These are phyloP conservation scores for Astraeus odoratus DNA, from an alignment of 768 basidiomycete genomes.

Conservation along the genomic window DNA sequence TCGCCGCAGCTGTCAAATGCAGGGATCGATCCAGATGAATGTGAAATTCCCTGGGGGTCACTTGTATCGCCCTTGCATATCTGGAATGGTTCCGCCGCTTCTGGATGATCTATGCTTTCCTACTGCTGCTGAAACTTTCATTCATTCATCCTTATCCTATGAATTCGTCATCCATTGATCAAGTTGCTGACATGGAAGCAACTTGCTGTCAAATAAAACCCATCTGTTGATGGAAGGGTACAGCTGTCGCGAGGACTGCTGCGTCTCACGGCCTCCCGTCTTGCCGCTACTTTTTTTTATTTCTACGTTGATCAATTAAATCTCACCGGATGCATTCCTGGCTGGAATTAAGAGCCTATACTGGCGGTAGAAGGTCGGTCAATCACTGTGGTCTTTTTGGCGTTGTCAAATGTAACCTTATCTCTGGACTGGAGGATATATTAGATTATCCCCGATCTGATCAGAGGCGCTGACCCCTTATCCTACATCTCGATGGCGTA, in stretches of 20 bases:
- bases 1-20: not conserved
- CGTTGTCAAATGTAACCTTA: not conserved
- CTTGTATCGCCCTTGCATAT: not conserved
- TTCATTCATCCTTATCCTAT: conserved; percentile 3
- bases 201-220: not conserved
- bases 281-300: conserved; percentile 16
- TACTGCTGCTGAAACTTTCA: not conserved
- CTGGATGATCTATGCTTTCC: not conserved
- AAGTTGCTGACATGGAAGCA: conserved; percentile 10
- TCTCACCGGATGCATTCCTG: conserved; percentile 8
- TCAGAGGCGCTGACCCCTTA: too few relatives aligned
- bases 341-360: conserved; percentile 8
- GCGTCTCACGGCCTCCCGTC: conserved; percentile 19
- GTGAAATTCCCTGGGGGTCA: not conserved
- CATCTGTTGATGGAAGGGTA: conserved; percentile 17
- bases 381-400: not conserved
- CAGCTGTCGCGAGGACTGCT: not conserved
- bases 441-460: too few relatives aligned
- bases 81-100: not conserved
- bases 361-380: conserved; percentile 1
- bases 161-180: conserved; percentile 10
- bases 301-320: conserved; percentile 18
- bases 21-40: not conserved
- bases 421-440: too few relatives aligned
- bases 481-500: too few relatives aligned